Percentiles rank a stretch among this genome's conserved stretches.
phyloP scores from a whole-genome alignment of 768 basidiomycete genomes.

The Agrocybe praecox region DNA sequence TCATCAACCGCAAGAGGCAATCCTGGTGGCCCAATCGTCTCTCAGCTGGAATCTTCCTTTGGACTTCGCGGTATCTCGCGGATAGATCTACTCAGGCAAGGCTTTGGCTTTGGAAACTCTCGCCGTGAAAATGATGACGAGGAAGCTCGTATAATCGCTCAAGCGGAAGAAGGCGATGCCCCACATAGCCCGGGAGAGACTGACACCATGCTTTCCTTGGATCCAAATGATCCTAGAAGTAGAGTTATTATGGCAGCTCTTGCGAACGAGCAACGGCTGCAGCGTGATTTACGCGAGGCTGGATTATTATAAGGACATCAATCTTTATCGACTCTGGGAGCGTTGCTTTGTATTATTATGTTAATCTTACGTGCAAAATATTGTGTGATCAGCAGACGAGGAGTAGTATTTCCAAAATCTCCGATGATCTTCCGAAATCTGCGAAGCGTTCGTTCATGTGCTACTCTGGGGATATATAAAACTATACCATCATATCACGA shows the following conservation, averaged over 20 bases:
- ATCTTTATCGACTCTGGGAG: neutral
- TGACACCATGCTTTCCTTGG: constrained; percentile 36
- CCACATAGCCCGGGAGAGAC: constrained; percentile 10
- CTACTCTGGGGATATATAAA: too few species aligned
- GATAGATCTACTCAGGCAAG: constrained; percentile 43
- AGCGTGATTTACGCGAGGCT: constrained; percentile 61
- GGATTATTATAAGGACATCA: constrained; percentile 53
- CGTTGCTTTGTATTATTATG: constrained; percentile 17
- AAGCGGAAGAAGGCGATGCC: constrained; percentile 36
- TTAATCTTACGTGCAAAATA: neutral
- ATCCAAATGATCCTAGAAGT: constrained; percentile 40
- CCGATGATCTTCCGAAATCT: constrained; percentile 4
- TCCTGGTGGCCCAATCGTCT: constrained; percentile 24
- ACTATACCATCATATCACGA: too few species aligned
- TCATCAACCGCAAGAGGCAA: constrained; percentile 19
- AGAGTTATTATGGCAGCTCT: constrained; percentile 47
- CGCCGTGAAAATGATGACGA: constrained; percentile 28
- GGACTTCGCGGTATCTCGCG: constrained; percentile 40
- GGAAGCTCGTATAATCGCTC: constrained; percentile 14
- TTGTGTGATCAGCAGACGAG: neutral
- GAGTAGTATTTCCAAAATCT: neutral
- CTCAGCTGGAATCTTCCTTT: constrained; percentile 42
- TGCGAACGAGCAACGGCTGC: constrained; percentile 57
- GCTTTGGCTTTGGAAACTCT: constrained; percentile 40
- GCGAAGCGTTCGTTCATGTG: neutral